phyloP scores from a whole-genome alignment of 495 filamentous ascomycete genomes.

The Terfezia boudieri region DNA sequence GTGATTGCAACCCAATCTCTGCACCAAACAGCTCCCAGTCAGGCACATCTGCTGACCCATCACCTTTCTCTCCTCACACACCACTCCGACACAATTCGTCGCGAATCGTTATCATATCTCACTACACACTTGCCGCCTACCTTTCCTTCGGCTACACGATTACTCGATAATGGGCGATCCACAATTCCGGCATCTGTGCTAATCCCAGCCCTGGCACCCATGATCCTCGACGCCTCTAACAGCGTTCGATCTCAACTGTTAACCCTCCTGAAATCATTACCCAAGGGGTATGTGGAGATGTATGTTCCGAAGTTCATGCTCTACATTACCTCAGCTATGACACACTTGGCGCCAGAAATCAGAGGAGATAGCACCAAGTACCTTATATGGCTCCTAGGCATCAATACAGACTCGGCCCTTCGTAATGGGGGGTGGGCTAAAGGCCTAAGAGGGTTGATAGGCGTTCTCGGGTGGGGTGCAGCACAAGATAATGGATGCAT shows the following conservation, averaged over 20 bases:
- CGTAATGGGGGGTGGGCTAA: constrained; percentile 79
- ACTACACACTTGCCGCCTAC: constrained; percentile 37
- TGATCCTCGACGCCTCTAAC: constrained; percentile 53
- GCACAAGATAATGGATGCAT: constrained; percentile 18
- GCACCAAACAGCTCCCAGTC: constrained; percentile 35
- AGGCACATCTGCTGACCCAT: constrained; percentile 49
- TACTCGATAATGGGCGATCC: constrained; percentile 20
- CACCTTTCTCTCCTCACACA: constrained; percentile 61
- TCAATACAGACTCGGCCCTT: constrained; percentile 46
- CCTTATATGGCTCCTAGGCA: constrained; percentile 57
- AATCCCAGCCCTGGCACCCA: constrained; percentile 49
- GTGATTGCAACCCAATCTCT: constrained; percentile 65
- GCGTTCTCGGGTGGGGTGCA: constrained; percentile 49
- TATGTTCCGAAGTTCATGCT: constrained; percentile 53
- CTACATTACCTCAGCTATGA: constrained; percentile 71
- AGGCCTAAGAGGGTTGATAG: constrained; percentile 59
- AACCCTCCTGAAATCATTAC: constrained; percentile 46
- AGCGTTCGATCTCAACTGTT: constrained; percentile 53
- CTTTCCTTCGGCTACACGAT: constrained; percentile 26
- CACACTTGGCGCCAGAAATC: constrained; percentile 63
- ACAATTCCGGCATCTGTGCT: constrained; percentile 36
- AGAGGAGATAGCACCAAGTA: constrained; percentile 48
- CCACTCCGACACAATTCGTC: constrained; percentile 48
- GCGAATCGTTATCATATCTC: constrained; percentile 63
- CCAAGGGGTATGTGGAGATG: constrained; percentile 53